Conservation (phyloP, 2,329 filamentous ascomycete species). For the Pseudocercospora fijiensis region DNA sequence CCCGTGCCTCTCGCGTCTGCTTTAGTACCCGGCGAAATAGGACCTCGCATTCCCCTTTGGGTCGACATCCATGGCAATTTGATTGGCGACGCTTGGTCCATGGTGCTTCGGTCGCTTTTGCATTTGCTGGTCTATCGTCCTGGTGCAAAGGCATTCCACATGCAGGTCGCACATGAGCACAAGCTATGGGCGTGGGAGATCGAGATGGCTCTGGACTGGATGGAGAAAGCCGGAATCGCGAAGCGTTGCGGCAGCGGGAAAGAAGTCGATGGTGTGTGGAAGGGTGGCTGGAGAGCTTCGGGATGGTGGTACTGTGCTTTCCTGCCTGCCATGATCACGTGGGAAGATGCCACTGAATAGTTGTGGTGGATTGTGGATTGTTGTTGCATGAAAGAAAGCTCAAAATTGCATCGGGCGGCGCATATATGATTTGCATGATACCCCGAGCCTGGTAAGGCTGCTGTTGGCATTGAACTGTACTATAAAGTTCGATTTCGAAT, state of each 20-base stretch:
- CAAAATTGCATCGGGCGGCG: neutral
- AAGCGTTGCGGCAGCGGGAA: slow-evolving; percentile 42
- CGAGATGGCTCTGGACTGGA: slow-evolving; percentile 60
- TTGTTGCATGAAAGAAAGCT: neutral
- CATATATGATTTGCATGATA: neutral
- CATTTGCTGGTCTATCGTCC: slow-evolving; percentile 64
- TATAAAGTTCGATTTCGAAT: neutral
- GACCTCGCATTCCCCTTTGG: slow-evolving; percentile 64
- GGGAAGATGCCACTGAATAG: slow-evolving; percentile 22
- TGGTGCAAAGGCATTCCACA: slow-evolving; percentile 53
- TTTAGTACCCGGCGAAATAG: slow-evolving; percentile 21
- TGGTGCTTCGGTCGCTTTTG: slow-evolving; percentile 61
- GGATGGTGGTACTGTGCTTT: slow-evolving; percentile 69
- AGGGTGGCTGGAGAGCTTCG: slow-evolving; percentile 46
- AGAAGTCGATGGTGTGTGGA: slow-evolving; percentile 36
- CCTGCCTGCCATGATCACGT: slow-evolving; percentile 29
- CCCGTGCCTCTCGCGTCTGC: slow-evolving; percentile 29
- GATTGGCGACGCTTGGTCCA: slow-evolving; percentile 62
- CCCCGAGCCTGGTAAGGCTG: neutral
- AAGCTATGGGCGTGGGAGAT: slow-evolving; percentile 65
- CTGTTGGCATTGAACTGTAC: neutral
- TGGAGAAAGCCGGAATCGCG: slow-evolving; percentile 54
- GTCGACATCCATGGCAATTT: slow-evolving; percentile 64
- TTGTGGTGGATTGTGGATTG: neutral
- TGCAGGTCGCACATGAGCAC: slow-evolving; percentile 58